Evolutionary conservation across 2,329 filamentous ascomycete genomes (phyloP).

Genomic region (Cladophialophora carrionii): DNA sequence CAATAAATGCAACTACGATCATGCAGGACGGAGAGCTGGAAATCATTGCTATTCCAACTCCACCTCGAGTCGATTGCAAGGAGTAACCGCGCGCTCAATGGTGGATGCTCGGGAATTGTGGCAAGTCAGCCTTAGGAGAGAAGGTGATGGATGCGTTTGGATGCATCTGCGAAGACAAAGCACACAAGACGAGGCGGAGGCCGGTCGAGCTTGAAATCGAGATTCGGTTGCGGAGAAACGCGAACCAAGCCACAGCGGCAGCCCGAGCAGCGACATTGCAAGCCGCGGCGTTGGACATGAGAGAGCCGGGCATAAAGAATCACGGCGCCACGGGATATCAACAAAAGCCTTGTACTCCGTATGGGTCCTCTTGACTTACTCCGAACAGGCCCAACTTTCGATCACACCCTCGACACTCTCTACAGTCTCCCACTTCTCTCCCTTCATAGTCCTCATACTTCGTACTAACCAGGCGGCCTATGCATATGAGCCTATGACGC

Average conservation of each 20-base stretch:
- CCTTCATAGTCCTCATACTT: too few species aligned
- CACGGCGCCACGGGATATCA: too few species aligned
- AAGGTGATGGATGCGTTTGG: constrained; percentile 34
- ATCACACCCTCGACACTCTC: too few species aligned
- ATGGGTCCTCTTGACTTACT: too few species aligned
- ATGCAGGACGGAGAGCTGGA: constrained; percentile 6
- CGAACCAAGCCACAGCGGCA: not conserved
- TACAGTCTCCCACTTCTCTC: too few species aligned
- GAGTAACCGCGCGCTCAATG: constrained; percentile 2
- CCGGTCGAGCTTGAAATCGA: constrained; percentile 11
- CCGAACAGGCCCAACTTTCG: too few species aligned
- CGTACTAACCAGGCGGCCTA: too few species aligned
- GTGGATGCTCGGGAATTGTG: constrained; percentile 14
- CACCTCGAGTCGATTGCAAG: not conserved
- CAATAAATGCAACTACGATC: constrained; percentile 11
- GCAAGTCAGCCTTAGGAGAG: constrained; percentile 27
- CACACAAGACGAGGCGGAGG: constrained; percentile 4
- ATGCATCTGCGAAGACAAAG: constrained; percentile 16
- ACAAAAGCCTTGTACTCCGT: too few species aligned
- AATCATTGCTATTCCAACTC: constrained; percentile 15
- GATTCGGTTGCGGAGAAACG: not conserved
- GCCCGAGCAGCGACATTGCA: not conserved
- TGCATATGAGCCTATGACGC: too few species aligned
- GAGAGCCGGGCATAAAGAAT: too few species aligned
- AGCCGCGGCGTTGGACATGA: too few species aligned